A percentile compares a stretch with the other conserved stretches of the same genome.
Evolutionary conservation across 2,329 filamentous ascomycete genomes (phyloP).

Genomic region (Bisporella sp.): DNA sequence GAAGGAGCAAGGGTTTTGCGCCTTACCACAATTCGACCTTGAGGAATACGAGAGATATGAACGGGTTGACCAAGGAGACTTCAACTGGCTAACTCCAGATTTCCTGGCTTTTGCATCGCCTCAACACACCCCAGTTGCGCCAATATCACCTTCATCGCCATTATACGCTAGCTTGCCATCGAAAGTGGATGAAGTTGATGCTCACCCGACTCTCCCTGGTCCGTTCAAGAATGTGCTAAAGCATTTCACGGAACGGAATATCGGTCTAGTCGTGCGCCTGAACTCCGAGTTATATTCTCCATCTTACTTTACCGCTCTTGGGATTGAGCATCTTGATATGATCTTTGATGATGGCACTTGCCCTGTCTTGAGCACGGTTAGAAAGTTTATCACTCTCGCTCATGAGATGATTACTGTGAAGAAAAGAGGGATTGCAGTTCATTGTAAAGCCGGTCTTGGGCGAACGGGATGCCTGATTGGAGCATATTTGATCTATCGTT

Average conservation of each 20-base stretch:
- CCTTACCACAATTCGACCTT: conserved; percentile 87
- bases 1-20: conserved; percentile 90
- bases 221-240: conserved; percentile 94
- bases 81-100: conserved; percentile 96
- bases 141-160: conserved; percentile 66
- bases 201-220: conserved; percentile 63
- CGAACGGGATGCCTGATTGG: conserved; percentile 95
- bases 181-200: conserved; percentile 65
- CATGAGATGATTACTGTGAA: conserved; percentile 89
- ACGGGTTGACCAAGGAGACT: conserved; percentile 95
- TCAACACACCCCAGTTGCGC: conserved; percentile 69
- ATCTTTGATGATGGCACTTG: conserved; percentile 99
- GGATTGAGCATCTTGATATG: conserved; percentile 96
- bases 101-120: conserved; percentile 97
- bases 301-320: conserved; percentile 92
- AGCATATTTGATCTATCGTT: conserved; percentile 93
- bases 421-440: conserved; percentile 90
- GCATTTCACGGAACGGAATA: conserved; percentile 81
- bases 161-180: conserved; percentile 69
- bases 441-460: conserved; percentile 96
- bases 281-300: conserved; percentile 96
- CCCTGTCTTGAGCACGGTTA: conserved; percentile 79
- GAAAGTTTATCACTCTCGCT: conserved; percentile 89
- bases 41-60: conserved; percentile 97
- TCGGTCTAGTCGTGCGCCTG: conserved; percentile 88